Conservation (phyloP, 176 grass and related monocot genomes). For the Oryza glaberrima region DNA sequence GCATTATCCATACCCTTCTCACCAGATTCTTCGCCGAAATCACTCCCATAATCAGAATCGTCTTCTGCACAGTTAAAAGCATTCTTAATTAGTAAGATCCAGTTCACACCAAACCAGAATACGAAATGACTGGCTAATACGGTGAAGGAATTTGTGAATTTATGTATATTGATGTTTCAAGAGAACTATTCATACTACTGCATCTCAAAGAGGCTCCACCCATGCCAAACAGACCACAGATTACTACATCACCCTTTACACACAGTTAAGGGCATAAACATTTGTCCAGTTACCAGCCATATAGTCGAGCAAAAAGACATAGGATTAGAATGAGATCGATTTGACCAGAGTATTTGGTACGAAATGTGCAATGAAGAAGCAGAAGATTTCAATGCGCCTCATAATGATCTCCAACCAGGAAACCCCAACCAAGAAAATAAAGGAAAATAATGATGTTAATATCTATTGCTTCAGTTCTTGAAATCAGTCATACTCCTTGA, state of each 20-base stretch:
- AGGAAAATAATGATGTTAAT: background rate
- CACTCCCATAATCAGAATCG: constrained; percentile 72
- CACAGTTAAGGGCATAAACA: background rate
- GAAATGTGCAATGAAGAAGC: background rate
- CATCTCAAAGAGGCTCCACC: background rate
- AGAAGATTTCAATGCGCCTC: background rate
- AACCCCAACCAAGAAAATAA: background rate
- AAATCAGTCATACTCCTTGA: background rate
- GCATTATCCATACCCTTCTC: constrained; percentile 48
- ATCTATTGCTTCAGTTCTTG: background rate
- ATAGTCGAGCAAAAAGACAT: background rate
- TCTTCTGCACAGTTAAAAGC: constrained; percentile 58
- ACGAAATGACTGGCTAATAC: background rate
- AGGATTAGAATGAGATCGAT: constrained; percentile 4
- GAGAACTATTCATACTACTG: background rate
- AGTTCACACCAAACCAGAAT: constrained; percentile 18
- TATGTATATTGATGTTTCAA: background rate
- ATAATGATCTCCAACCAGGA: background rate
- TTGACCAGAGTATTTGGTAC: background rate
- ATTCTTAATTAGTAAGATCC: background rate
- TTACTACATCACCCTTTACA: background rate
- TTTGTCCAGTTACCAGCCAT: constrained; percentile 6
- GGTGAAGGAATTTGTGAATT: background rate
- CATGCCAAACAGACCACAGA: background rate
- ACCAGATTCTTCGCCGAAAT: constrained; percentile 59